Evolutionary conservation across 2,329 filamentous ascomycete genomes (phyloP).

Genomic region (Leptographium procerum): DNA sequence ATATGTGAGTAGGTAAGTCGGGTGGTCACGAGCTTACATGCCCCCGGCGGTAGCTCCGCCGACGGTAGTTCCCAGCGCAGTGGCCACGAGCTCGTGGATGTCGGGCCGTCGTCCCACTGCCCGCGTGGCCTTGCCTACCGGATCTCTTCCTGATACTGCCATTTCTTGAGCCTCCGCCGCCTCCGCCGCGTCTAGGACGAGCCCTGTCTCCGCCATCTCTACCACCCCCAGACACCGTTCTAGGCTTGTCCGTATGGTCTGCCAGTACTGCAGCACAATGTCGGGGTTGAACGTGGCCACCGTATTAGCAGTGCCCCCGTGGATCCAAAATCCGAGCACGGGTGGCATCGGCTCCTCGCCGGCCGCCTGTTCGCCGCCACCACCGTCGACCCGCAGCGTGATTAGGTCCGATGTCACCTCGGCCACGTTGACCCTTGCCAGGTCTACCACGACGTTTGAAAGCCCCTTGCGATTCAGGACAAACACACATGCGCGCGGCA

Average conservation of each 20-base stretch:
- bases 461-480: constrained; percentile 62
- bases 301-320: constrained; percentile 19
- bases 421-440: constrained; percentile 49
- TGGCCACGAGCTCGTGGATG: constrained; percentile 27
- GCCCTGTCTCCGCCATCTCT: constrained; percentile 2
- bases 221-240: constrained; percentile 2
- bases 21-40: background rate
- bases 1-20: too few species aligned
- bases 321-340: constrained; percentile 44
- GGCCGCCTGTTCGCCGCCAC: background rate
- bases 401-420: constrained; percentile 46
- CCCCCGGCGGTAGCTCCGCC: background rate
- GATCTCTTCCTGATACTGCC: constrained; percentile 1
- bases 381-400: constrained; percentile 9
- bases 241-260: constrained; percentile 15
- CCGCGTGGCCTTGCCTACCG: constrained; percentile 28
- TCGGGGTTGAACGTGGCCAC: constrained; percentile 11
- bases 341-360: constrained; percentile 14
- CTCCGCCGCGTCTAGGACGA: constrained; percentile 5
- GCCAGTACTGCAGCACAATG: constrained; percentile 31
- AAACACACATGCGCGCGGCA: constrained; percentile 48
- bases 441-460: constrained; percentile 57
- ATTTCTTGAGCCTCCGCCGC: background rate
- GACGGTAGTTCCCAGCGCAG: constrained; percentile 1
- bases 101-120: constrained; percentile 32